phyloP scores from a whole-genome alignment of 208 protist genomes.

The Wallacemonas sp. region DNA sequence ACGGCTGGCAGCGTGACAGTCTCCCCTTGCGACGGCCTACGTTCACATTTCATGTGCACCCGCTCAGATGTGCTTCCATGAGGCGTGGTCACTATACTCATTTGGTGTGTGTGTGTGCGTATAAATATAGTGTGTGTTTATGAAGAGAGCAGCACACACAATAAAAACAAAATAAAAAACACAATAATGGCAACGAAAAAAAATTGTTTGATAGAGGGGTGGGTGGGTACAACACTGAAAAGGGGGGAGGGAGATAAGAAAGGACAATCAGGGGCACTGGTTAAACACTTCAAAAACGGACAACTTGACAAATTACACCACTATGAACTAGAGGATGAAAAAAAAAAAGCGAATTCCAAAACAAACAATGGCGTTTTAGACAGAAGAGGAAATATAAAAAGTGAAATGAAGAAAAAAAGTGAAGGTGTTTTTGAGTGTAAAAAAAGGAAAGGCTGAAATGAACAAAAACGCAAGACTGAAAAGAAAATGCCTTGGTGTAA shows the following conservation, averaged over 20 bases:
- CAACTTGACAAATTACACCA: too few relatives aligned
- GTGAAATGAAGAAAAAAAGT: slow-evolving; percentile 15
- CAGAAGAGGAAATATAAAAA: slow-evolving; percentile 3
- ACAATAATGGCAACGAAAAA: slow-evolving; percentile 4
- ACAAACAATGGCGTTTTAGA: slow-evolving; percentile 2
- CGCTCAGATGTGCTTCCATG: not conserved
- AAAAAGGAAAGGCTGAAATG: not conserved
- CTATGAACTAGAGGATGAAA: slow-evolving; percentile 19
- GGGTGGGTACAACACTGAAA: too few relatives aligned
- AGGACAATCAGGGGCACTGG: too few relatives aligned
- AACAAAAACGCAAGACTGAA: too few relatives aligned
- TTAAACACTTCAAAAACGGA: too few relatives aligned
- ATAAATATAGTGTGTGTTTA: not conserved
- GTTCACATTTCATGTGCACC: not conserved
- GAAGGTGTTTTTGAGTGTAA: not conserved
- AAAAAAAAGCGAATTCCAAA: slow-evolving; percentile 8
- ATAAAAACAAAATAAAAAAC: slow-evolving; percentile 16
- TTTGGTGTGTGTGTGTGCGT: not conserved
- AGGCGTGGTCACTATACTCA: not conserved
- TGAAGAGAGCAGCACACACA: not conserved
- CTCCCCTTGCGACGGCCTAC: not conserved
- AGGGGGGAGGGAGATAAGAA: too few relatives aligned
- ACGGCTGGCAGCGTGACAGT: not conserved
- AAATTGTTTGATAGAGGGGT: not conserved
- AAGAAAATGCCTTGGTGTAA: too few relatives aligned